Evolutionary conservation across 805 yeast genomes (phyloP).

Genomic region (Isabelozyma heimii): DNA sequence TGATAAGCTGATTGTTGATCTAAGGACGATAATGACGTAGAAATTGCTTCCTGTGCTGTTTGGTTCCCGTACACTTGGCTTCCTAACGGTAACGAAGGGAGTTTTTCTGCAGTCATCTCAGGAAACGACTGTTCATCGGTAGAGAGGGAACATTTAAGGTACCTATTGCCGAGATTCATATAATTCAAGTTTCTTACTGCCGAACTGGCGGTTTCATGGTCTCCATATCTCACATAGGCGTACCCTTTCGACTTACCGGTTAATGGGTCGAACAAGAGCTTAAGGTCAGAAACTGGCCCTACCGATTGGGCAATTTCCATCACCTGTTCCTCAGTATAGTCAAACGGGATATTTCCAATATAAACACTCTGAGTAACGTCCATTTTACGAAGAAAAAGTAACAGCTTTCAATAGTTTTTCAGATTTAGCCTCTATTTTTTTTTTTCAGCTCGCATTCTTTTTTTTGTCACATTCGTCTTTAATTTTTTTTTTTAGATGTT

Average conservation of each 20-base stretch:
- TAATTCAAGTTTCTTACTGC: slow-evolving; percentile 88
- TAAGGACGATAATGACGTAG: slow-evolving; percentile 44
- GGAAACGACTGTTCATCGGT: slow-evolving; percentile 35
- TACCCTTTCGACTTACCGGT: slow-evolving; percentile 91
- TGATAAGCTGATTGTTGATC: slow-evolving; percentile 47
- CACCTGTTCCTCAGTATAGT: slow-evolving; percentile 93
- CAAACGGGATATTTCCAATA: slow-evolving; percentile 87
- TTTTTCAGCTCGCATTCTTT: neutral
- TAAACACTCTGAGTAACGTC: slow-evolving; percentile 45
- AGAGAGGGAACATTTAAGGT: slow-evolving; percentile 71
- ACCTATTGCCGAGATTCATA: slow-evolving; percentile 69
- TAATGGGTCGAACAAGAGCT: slow-evolving; percentile 78
- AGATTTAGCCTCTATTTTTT: neutral
- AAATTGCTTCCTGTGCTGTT: slow-evolving; percentile 41
- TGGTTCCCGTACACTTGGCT: slow-evolving; percentile 39
- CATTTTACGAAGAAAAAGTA: neutral
- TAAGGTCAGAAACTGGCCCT: slow-evolving; percentile 79
- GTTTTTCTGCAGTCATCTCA: slow-evolving; percentile 17
- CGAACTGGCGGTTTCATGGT: slow-evolving; percentile 81
- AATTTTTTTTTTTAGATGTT: neutral
- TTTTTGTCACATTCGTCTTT: neutral
- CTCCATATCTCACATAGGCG: slow-evolving; percentile 81
- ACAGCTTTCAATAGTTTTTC: too few relatives aligned
- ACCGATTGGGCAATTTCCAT: slow-evolving; percentile 79
- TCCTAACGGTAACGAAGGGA: slow-evolving; percentile 43